Base-by-base conservation (phyloP, 2,329 filamentous ascomycete species). In the Acrocalymma vagum region DNA sequence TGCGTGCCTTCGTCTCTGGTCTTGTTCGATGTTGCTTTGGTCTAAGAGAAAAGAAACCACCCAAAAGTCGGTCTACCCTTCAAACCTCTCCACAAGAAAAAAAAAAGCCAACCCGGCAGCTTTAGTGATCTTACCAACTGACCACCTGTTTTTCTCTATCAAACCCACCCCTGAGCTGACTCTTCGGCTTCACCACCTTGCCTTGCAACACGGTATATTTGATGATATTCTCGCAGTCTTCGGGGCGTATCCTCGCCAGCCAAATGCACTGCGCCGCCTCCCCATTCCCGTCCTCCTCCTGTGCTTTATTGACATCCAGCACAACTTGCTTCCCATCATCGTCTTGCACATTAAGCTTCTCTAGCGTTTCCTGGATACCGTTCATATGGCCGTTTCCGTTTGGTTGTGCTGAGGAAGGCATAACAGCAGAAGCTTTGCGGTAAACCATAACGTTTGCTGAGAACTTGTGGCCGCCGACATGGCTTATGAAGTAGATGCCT, bases 381-480 rank as follows among this genome's bases (percentile, higher is more conserved):
- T 64, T 54, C 13, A 39, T 25, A 7, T 60, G 52, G 2, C 53
- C 58, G 9, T 61, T 53, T 6, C 41, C 32, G 30, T 58, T 58
- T 3, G 54, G 47, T 13, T 38, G 46, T 17, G 55, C 44, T n/a
- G n/a, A n/a, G n/a, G n/a, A n/a, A n/a, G n/a, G n/a, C n/a, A n/a
- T n/a, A 0, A 62, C 41, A 0, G 53, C 60, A 2, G 62, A 60
- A 0, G 60, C 76, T 13, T 81, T 79, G 8, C 94, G 82, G 69
- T 99, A 97, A 1, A 99, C 78, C 76, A 99, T 88, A 57, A 97
- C 84, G 61, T 99, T 99, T 18, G 94, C 94, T 30, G 86, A 85
- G 73, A 95, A 97, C 75, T 96, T 96, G 76, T 99, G 94, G 0
- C 94, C 94, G 18, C 94, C 94, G 3, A 96, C 91, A 64, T 99